Percentiles rank a stretch among this genome's conserved stretches.
Conservation (phyloP, 2,329 filamentous ascomycete species). For the Blastomyces silverae region DNA sequence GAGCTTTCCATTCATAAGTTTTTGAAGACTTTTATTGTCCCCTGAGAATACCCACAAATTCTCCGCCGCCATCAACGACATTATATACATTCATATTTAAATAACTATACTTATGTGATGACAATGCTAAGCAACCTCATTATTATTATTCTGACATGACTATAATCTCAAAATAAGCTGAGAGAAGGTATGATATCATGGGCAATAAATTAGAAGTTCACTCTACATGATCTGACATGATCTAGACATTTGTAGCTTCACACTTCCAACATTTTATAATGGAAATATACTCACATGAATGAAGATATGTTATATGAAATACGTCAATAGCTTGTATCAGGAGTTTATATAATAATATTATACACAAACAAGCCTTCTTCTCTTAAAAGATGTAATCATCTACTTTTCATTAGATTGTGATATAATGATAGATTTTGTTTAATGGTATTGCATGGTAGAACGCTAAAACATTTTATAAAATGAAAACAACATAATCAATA, state of each 20-base stretch:
- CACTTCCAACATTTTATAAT: too few species aligned
- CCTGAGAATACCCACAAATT: background rate
- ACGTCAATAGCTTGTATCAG: too few species aligned
- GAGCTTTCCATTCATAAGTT: background rate
- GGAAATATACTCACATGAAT: too few species aligned
- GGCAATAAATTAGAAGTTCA: too few species aligned
- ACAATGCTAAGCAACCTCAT: background rate
- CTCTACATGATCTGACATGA: too few species aligned
- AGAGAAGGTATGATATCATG: too few species aligned
- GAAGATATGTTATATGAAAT: too few species aligned
- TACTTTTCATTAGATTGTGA: background rate
- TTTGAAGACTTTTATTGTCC: background rate
- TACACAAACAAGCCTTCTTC: too few species aligned
- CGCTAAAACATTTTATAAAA: background rate
- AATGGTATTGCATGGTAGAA: background rate
- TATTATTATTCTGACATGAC: background rate
- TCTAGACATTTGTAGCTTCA: too few species aligned
- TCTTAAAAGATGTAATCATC: background rate
- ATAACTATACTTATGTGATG: background rate
- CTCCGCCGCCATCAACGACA: background rate
- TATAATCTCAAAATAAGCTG: too few species aligned
- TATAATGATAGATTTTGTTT: background rate
- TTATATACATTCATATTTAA: background rate
- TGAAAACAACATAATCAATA: background rate
- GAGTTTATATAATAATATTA: too few species aligned